Evolutionary conservation across 768 basidiomycete species (phyloP), one percentile per base, ranked within the genome.

Genomic region (Heimioporus sp.): DNA sequence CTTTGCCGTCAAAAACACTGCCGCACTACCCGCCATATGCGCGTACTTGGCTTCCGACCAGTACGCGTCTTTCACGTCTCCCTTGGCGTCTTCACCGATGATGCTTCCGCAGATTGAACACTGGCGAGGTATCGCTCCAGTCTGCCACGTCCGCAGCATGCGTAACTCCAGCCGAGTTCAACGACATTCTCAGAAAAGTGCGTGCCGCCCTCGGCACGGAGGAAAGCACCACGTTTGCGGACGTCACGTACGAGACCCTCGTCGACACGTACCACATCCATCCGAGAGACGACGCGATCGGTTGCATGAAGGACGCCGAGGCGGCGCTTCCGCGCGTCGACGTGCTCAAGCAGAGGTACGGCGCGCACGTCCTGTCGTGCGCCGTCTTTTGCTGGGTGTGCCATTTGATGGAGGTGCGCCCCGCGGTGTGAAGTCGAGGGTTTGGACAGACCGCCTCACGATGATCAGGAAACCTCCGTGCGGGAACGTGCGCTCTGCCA

Each of bases 371-470:
- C 15, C 62, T 75, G 20, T 68, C 59, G 37, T 74, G 71, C 41
- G 72, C 71, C 4, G 59, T 80, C 4, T 81, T 78, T 58, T 74
- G 69, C 47, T 81, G 79, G 80, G 68, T 74, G 3, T 76, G 68
- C 44, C 70, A 70, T 37, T 42, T 70, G 35, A 62, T 72, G 31
- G 72, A 73, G 60, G 79, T 79, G 38, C 42, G 46, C 0, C 43
- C 10, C 1, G 31, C n/a, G 5, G 30, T 35, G 20, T 4, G 24
- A 5, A 7, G 35, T 20, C 4, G 42, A 20, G 12, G 9, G 7
- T 1, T 3, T n/a, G n/a, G n/a, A n/a, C n/a, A 30, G 3, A 20
- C 10, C 16, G 13, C 20, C 46, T 2, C 37, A 37, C 10, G 4
- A 20, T 13, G 17, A 24, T 21, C 46, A 70, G 67, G 56, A 66